Percentiles rank a stretch among this genome's conserved stretches.
These are phyloP conservation scores for Tephrocybe rancida DNA, from an alignment of 768 basidiomycete genomes.

Conservation along the genomic window DNA sequence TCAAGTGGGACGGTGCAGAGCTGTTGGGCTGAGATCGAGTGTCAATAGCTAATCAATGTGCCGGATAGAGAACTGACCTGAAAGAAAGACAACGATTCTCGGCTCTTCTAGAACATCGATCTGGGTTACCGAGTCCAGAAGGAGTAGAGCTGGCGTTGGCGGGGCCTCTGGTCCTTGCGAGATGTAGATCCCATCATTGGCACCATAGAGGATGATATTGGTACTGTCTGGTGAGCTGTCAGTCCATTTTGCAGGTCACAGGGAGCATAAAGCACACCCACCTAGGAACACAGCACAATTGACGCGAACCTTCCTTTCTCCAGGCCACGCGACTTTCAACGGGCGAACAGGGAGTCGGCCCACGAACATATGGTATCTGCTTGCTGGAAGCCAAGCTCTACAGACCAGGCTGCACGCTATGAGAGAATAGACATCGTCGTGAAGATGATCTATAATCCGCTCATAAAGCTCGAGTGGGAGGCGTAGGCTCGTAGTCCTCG, in stretches of 20 bases:
- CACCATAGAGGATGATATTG: conserved; percentile 14
- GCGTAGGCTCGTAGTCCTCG: conserved; percentile 1
- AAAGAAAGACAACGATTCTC: conserved; percentile 73
- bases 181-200: conserved; percentile 16
- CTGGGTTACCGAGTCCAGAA: conserved; percentile 52
- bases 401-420: conserved; percentile 24
- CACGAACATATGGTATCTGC: conserved; percentile 16
- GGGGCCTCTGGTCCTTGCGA: conserved; percentile 1
- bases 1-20: conserved; percentile 10
- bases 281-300: conserved; percentile 12
- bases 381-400: conserved; percentile 23
- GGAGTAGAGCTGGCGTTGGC: conserved; percentile 7
- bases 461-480: conserved; percentile 21
- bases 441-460: conserved; percentile 14
- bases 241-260: not conserved
- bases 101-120: conserved; percentile 79
- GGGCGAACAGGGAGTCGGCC: conserved; percentile 11
- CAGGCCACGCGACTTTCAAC: not conserved
- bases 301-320: conserved; percentile 1
- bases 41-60: not conserved
- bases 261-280: not conserved
- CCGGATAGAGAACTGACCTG: conserved; percentile 41
- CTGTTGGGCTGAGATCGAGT: conserved; percentile 5
- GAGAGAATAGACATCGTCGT: conserved; percentile 12
- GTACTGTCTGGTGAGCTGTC: not conserved